phyloP scores from a whole-genome alignment of 139 green algal species.

The Diplosphaera chodatii region DNA sequence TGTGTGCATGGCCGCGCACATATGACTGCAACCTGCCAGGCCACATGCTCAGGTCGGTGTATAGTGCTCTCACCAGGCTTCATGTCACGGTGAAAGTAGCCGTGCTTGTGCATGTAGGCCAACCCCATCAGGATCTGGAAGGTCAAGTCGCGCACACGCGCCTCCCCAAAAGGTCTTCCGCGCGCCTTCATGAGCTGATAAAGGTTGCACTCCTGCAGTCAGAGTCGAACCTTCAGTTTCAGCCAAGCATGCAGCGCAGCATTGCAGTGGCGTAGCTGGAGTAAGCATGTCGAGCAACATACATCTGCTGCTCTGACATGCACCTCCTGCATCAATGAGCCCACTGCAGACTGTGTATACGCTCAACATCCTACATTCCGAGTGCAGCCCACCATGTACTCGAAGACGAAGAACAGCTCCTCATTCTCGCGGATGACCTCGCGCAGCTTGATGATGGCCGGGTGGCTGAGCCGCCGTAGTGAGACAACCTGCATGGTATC shows the following conservation, averaged over 20 bases:
- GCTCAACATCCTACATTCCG: no score
- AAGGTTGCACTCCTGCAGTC: constrained; percentile 80
- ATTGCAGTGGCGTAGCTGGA: no score
- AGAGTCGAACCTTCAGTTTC: no score
- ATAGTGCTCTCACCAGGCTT: constrained; percentile 77
- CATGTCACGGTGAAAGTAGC: constrained; percentile 95
- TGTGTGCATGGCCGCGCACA: no score
- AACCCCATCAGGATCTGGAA: constrained; percentile 88
- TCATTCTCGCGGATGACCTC: constrained; percentile 95
- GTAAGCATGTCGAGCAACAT: no score
- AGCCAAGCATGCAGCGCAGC: no score
- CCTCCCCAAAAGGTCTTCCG: constrained; percentile 73
- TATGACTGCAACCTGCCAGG: no score
- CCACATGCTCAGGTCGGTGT: no score
- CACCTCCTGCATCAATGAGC: no score
- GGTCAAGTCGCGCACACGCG: constrained; percentile 72
- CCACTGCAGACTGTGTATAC: no score
- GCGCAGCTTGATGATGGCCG: constrained; percentile 90
- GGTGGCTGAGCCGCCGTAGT: constrained; percentile 89
- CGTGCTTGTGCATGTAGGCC: constrained; percentile 90
- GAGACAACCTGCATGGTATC: constrained; percentile 25
- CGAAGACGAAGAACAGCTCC: constrained; percentile 95
- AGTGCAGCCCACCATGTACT: constrained; percentile 91
- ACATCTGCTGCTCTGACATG: no score
- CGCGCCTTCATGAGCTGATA: constrained; percentile 94